Percentiles rank a stretch among this genome's conserved stretches.
These are phyloP conservation scores for Hypericum androsaemum DNA, from an alignment of 345 rosid genomes.

Conservation along the genomic window DNA sequence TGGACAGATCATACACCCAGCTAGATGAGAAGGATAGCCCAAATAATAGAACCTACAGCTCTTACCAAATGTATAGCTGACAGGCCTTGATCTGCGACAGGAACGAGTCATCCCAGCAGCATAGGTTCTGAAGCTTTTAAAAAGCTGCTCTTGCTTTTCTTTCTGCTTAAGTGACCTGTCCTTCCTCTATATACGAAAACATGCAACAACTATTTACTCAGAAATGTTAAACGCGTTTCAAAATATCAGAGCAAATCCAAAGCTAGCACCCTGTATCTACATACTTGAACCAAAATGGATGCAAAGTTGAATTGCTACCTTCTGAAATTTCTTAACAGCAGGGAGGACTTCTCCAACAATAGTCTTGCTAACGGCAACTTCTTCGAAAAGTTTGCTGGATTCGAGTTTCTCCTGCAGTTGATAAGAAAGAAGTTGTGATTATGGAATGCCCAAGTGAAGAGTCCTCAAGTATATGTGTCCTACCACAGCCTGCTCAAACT, in stretches of 20 bases:
- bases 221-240: conserved; percentile 4
- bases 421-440: conserved; percentile 11
- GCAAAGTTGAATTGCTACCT: conserved; percentile 26
- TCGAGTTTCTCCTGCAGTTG: conserved; percentile 50
- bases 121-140: conserved; percentile 27
- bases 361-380: conserved; percentile 40
- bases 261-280: not conserved
- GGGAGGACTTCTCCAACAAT: conserved; percentile 51
- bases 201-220: conserved; percentile 2
- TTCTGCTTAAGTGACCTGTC: conserved; percentile 50
- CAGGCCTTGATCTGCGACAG: conserved; percentile 49
- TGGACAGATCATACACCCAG: not conserved
- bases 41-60: conserved; percentile 7
- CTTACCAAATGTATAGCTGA: conserved; percentile 67
- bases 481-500: conserved; percentile 52
- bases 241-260: conserved; percentile 1
- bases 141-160: conserved; percentile 44
- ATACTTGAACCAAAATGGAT: conserved; percentile 1
- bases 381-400: conserved; percentile 40
- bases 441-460: conserved; percentile 3
- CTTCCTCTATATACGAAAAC: conserved; percentile 41
- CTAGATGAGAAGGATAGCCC: conserved; percentile 4
- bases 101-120: conserved; percentile 39
- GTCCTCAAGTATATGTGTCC: conserved; percentile 14
- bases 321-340: conserved; percentile 45